phyloP scores from a whole-genome alignment of 179 eudicot genomes.

The Spergularia azorica region DNA sequence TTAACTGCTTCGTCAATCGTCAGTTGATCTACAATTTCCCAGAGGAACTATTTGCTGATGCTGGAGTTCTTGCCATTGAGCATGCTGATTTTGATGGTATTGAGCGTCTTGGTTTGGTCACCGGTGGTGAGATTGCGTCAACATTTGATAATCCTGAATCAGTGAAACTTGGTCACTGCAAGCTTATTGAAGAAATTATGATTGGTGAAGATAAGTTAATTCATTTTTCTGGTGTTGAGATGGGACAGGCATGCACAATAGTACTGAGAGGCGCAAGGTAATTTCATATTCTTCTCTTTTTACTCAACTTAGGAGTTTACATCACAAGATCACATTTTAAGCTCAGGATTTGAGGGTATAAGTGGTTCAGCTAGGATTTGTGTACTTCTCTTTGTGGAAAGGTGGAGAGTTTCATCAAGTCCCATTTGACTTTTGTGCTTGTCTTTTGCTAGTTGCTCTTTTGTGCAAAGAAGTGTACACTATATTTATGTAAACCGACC shows the following conservation, averaged over 20 bases:
- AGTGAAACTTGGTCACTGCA: slow-evolving; percentile 93
- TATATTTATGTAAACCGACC: too few species aligned
- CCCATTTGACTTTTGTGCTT: too few species aligned
- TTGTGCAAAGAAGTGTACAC: too few species aligned
- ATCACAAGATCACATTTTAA: background rate
- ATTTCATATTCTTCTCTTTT: background rate
- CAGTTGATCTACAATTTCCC: slow-evolving; percentile 97
- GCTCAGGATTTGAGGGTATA: too few species aligned
- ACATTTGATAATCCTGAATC: slow-evolving; percentile 99
- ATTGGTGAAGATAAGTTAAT: slow-evolving; percentile 97
- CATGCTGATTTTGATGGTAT: slow-evolving; percentile 99
- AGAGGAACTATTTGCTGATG: slow-evolving; percentile 99
- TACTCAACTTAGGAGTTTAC: background rate
- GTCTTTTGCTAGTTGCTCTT: too few species aligned
- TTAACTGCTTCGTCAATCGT: slow-evolving; percentile 90
- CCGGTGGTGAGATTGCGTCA: slow-evolving; percentile 98
- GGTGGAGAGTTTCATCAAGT: too few species aligned
- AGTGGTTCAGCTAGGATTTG: too few species aligned
- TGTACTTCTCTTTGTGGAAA: too few species aligned
- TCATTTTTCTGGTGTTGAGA: slow-evolving; percentile 92
- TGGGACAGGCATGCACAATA: slow-evolving; percentile 99
- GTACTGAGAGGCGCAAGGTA: slow-evolving; percentile 99
- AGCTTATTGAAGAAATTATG: slow-evolving; percentile 96
- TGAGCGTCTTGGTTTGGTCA: slow-evolving; percentile 91
- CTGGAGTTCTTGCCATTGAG: slow-evolving; percentile 97